Evolutionary conservation across 169 alveolate genomes (phyloP).

Genomic region (Plasmodium malariae): DNA sequence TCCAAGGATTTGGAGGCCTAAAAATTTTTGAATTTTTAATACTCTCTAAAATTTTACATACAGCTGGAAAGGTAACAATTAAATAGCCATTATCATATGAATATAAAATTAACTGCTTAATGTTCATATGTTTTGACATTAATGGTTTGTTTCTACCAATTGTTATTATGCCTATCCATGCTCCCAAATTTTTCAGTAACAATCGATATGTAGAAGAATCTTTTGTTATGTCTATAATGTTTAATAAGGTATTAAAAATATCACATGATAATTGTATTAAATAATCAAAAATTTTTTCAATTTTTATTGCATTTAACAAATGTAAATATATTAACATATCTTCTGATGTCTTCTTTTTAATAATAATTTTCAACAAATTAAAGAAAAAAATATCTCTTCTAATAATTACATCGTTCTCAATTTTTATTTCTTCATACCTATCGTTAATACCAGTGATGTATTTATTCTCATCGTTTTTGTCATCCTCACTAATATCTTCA

Average conservation of each 20-base stretch:
- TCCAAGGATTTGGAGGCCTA: constrained; percentile 95
- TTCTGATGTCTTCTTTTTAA: constrained; percentile 81
- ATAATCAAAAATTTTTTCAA: constrained; percentile 80
- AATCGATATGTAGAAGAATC: constrained; percentile 89
- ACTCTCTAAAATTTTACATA: constrained; percentile 90
- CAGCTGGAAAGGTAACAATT: constrained; percentile 91
- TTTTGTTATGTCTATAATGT: constrained; percentile 87
- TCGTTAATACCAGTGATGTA: constrained; percentile 79
- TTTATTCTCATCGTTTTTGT: constrained; percentile 77
- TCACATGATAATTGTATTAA: constrained; percentile 85
- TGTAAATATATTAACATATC: constrained; percentile 81
- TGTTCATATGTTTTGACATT: constrained; percentile 89
- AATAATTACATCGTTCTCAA: constrained; percentile 79
- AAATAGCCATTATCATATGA: constrained; percentile 87
- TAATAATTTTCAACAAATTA: constrained; percentile 79
- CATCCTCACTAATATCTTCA: constrained; percentile 21
- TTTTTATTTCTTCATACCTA: constrained; percentile 76
- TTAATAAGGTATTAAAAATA: constrained; percentile 88
- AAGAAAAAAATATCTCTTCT: constrained; percentile 82
- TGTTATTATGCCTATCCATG: constrained; percentile 93
- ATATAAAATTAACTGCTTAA: constrained; percentile 88
- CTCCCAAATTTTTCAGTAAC: constrained; percentile 90
- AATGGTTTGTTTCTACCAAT: constrained; percentile 91
- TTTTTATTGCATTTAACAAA: constrained; percentile 79
- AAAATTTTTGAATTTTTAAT: constrained; percentile 86